Conservation (phyloP, 495 filamentous ascomycete genomes). For the Hypoxylon fuscum region DNA sequence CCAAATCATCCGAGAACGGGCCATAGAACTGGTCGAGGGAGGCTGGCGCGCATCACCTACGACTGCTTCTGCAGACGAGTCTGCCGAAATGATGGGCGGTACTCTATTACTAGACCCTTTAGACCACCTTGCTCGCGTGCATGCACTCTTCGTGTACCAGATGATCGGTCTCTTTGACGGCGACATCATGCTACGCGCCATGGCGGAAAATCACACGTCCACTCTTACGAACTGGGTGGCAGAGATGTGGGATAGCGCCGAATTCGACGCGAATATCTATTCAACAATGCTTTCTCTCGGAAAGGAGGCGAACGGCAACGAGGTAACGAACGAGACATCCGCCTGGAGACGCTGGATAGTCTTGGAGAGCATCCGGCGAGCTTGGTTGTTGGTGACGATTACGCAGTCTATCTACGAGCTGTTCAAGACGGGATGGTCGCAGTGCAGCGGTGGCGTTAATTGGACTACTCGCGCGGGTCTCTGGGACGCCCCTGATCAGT, state of each 20-base stretch:
- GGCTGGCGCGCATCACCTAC: neutral
- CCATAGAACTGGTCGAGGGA: constrained; percentile 19
- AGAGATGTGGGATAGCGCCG: constrained; percentile 44
- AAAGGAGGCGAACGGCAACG: neutral
- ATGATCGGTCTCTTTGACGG: constrained; percentile 66
- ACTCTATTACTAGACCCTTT: constrained; percentile 8
- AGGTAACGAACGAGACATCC: neutral
- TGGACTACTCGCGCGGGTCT: constrained; percentile 38
- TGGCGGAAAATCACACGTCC: constrained; percentile 54
- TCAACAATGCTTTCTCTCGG: constrained; percentile 13
- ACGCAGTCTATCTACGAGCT: constrained; percentile 37
- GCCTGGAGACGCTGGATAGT: constrained; percentile 50
- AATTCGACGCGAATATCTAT: constrained; percentile 21
- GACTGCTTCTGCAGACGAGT: too few species aligned
- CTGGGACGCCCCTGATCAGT: constrained; percentile 44
- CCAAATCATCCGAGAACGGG: constrained; percentile 40
- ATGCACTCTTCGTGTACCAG: constrained; percentile 59
- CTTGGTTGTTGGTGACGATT: constrained; percentile 26
- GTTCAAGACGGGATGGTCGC: constrained; percentile 35
- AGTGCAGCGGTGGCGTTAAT: constrained; percentile 33
- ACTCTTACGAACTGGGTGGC: constrained; percentile 52
- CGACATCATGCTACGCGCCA: constrained; percentile 55
- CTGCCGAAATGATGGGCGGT: too few species aligned
- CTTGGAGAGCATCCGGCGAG: constrained; percentile 43
- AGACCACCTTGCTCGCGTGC: constrained; percentile 52